These are phyloP conservation scores for Tripterygium wilfordii DNA, from an alignment of 177 flowering plant genomes.

Conservation along the genomic window DNA sequence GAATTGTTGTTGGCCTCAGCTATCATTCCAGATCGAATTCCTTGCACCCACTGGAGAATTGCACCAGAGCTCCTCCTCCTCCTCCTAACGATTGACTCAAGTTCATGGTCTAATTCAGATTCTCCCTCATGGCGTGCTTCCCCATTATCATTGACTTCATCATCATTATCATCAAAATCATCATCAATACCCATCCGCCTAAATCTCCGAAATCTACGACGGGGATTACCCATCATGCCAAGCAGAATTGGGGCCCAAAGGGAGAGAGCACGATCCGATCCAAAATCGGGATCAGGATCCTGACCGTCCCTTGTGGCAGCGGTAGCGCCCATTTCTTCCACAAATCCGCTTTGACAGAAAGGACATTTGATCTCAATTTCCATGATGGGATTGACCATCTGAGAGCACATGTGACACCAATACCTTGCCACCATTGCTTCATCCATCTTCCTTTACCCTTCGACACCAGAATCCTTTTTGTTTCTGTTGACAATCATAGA, in stretches of 20 bases:
- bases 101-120: constrained; percentile 37
- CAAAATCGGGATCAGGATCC: background rate
- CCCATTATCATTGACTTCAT: constrained; percentile 8
- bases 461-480: no score
- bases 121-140: constrained; percentile 16
- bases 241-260: constrained; percentile 15
- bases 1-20: constrained; percentile 9
- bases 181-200: background rate
- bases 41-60: constrained; percentile 55
- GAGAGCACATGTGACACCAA: constrained; percentile 79
- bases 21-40: constrained; percentile 44
- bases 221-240: constrained; percentile 8
- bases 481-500: no score
- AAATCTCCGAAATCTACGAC: constrained; percentile 17
- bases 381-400: constrained; percentile 54
- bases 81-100: constrained; percentile 38
- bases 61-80: constrained; percentile 60
- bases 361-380: constrained; percentile 78
- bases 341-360: constrained; percentile 59
- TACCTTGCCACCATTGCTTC: constrained; percentile 23
- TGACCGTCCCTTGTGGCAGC: constrained; percentile 1
- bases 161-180: constrained; percentile 3
- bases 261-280: constrained; percentile 10
- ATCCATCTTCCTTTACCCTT: constrained; percentile 1
- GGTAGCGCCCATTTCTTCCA: constrained; percentile 71